These are phyloP conservation scores for Alternaria sp. DNA, from an alignment of 2,329 filamentous ascomycete genomes.

Conservation along the genomic window DNA sequence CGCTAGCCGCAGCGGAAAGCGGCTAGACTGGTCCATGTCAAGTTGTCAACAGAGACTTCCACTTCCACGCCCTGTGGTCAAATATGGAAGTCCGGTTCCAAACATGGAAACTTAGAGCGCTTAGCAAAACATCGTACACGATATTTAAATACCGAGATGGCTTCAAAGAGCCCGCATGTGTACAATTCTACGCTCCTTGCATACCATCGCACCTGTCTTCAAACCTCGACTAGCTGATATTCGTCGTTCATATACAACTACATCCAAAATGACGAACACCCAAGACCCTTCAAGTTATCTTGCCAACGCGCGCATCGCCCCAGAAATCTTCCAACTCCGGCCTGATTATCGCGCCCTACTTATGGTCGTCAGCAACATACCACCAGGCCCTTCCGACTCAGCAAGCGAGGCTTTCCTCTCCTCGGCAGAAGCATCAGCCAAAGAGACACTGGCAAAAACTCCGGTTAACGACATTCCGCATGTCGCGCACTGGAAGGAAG, in stretches of 20 bases:
- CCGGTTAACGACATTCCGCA: constrained; percentile 43
- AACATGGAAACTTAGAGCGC: background rate
- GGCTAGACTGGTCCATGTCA: background rate
- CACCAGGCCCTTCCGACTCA: constrained; percentile 41
- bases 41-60: constrained; percentile 5
- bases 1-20: background rate
- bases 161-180: background rate
- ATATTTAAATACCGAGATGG: background rate
- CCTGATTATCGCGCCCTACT: constrained; percentile 50
- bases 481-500: constrained; percentile 48
- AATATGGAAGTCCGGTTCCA: background rate
- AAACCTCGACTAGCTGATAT: background rate
- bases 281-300: constrained; percentile 1
- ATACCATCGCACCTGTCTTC: background rate
- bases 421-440: constrained; percentile 34
- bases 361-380: constrained; percentile 42
- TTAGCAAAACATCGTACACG: background rate
- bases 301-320: constrained; percentile 10
- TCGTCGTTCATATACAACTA: background rate
- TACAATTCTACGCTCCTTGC: background rate
- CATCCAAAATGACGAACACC: background rate
- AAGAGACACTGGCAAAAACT: constrained; percentile 13
- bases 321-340: constrained; percentile 44
- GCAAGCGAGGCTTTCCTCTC: constrained; percentile 38
- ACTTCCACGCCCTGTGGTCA: constrained; percentile 9